Conservation (phyloP, 108 stramenopile species). For the Nitzschia putrida region DNA sequence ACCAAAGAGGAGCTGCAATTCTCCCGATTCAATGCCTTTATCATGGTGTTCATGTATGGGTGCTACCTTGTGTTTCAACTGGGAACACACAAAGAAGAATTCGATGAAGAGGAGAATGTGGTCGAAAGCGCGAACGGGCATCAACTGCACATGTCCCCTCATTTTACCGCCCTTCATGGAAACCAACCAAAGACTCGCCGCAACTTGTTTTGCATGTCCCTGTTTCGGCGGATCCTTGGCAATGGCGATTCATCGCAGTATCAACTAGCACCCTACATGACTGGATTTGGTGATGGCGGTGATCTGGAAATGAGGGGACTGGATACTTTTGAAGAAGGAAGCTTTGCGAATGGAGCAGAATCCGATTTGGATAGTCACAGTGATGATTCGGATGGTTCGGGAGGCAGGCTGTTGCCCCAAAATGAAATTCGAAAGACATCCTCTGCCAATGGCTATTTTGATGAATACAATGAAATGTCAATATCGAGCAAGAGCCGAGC, state of each 20-base stretch:
- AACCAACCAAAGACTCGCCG: constrained; percentile 21
- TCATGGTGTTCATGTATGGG: constrained; percentile 82
- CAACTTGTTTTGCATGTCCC: constrained; percentile 23
- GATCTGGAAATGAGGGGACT: constrained; percentile 31
- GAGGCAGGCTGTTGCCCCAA: constrained; percentile 15
- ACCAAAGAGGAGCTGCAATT: constrained; percentile 62
- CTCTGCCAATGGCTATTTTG: constrained; percentile 28
- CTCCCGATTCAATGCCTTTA: constrained; percentile 76
- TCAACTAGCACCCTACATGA: neutral
- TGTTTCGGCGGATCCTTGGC: constrained; percentile 1
- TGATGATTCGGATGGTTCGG: constrained; percentile 10
- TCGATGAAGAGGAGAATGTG: constrained; percentile 63
- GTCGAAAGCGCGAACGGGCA: constrained; percentile 22
- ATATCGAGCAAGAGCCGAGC: neutral
- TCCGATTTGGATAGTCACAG: constrained; percentile 19
- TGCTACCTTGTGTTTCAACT: constrained; percentile 81
- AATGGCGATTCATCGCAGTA: neutral
- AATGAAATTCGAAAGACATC: constrained; percentile 7
- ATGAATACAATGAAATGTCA: constrained; percentile 23
- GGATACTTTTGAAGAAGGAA: neutral
- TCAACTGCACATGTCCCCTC: constrained; percentile 13
- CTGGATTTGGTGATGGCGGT: neutral
- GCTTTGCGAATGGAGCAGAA: neutral
- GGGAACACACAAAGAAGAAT: constrained; percentile 85
- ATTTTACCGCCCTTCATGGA: constrained; percentile 19